A percentile compares a stretch with the other conserved stretches of the same genome.
Conservation (phyloP, 2,329 filamentous ascomycete genomes). For the Kalmusia sp. region DNA sequence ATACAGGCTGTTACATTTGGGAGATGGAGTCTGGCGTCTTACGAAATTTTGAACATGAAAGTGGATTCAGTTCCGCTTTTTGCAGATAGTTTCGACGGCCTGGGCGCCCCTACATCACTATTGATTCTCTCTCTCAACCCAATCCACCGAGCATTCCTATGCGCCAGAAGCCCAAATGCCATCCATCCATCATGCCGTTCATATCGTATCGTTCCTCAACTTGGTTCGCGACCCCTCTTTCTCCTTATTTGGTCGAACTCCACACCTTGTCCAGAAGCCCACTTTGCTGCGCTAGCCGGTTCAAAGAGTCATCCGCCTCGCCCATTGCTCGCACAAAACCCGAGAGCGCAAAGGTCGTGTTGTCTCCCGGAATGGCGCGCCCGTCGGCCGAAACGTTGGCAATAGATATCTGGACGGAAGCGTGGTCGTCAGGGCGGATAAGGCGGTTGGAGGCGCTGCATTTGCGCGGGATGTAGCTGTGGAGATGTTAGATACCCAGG, state of each 20-base stretch:
- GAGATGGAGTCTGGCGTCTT: too few species aligned
- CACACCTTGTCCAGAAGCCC: slow-evolving; percentile 1
- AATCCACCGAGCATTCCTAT: background rate
- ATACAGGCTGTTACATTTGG: too few species aligned
- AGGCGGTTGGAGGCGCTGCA: slow-evolving; percentile 5
- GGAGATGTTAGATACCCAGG: background rate
- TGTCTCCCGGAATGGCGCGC: background rate
- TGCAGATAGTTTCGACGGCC: background rate
- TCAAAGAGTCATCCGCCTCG: slow-evolving; percentile 6
- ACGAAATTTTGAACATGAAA: background rate
- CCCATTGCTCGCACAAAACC: slow-evolving; percentile 5
- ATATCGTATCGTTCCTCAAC: slow-evolving; percentile 4
- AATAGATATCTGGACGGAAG: slow-evolving; percentile 2
- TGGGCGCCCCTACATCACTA: background rate
- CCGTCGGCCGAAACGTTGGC: background rate
- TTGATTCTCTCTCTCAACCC: background rate
- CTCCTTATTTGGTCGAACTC: background rate
- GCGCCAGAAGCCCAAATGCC: slow-evolving; percentile 2
- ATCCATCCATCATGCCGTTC: slow-evolving; percentile 3
- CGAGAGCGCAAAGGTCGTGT: background rate
- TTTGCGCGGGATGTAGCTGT: slow-evolving; percentile 4
- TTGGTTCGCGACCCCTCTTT: background rate
- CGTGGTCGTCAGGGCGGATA: slow-evolving; percentile 2
- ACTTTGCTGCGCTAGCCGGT: background rate
- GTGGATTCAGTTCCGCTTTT: background rate